Percentiles rank a stretch among this genome's conserved stretches.
phyloP scores from a whole-genome alignment of 345 rosid species.

The Heritiera fomes region DNA sequence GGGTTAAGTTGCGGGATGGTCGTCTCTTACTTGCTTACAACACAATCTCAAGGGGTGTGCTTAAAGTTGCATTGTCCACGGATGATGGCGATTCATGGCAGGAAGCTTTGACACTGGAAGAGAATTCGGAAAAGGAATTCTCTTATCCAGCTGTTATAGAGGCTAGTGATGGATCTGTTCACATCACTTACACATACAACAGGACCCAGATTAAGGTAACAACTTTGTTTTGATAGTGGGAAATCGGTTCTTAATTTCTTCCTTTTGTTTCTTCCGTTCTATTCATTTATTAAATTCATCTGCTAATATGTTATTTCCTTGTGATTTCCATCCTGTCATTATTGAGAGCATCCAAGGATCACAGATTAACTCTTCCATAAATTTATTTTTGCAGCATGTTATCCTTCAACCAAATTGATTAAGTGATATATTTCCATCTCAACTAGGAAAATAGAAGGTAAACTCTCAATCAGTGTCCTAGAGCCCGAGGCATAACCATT shows the following conservation, averaged over 20 bases:
- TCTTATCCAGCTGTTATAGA: conserved; percentile 88
- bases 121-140: conserved; percentile 67
- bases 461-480: not conserved
- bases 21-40: conserved; percentile 75
- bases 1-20: conserved; percentile 76
- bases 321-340: conserved; percentile 9
- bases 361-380: not conserved
- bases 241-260: too few relatives aligned
- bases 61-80: conserved; percentile 69
- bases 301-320: not conserved
- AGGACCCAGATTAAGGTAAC: conserved; percentile 88
- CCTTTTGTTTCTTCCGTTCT: too few relatives aligned
- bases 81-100: conserved; percentile 86
- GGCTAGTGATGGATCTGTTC: conserved; percentile 70
- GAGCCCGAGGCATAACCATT: too few relatives aligned
- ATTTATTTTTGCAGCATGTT: conserved; percentile 48
- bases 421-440: not conserved
- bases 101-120: conserved; percentile 67
- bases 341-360: conserved; percentile 12
- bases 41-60: conserved; percentile 75
- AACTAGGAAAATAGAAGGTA: conserved; percentile 27
- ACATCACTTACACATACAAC: conserved; percentile 78
- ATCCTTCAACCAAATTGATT: conserved; percentile 47
- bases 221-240: not conserved
- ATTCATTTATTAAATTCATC: too few relatives aligned